Conservation (phyloP, 768 basidiomycete species). For the Lentinula guzmanii region DNA sequence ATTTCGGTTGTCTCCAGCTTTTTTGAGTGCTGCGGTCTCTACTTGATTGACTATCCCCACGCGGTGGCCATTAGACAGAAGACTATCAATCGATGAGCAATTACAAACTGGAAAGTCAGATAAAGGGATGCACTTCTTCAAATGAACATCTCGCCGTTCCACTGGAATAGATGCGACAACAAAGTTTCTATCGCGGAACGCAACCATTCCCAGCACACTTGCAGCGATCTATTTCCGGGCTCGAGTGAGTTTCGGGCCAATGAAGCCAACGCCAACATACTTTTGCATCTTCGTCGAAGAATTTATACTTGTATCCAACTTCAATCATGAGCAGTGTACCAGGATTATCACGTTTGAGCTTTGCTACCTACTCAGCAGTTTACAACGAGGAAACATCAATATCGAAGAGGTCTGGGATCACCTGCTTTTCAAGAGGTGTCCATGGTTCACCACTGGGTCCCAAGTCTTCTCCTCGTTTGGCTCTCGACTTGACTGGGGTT, state of each 20-base stretch:
- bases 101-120: not conserved
- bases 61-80: constrained; percentile 73
- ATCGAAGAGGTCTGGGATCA: constrained; percentile 9
- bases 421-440: constrained; percentile 76
- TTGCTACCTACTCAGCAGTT: constrained; percentile 34
- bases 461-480: constrained; percentile 30
- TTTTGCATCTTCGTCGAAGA: constrained; percentile 82
- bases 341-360: constrained; percentile 59
- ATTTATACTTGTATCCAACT: constrained; percentile 79
- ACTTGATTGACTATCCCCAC: constrained; percentile 80
- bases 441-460: constrained; percentile 72
- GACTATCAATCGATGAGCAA: constrained; percentile 29
- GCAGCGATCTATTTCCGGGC: constrained; percentile 49
- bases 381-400: not conserved
- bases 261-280: constrained; percentile 23
- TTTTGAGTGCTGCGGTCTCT: constrained; percentile 89
- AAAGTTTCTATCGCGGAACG: constrained; percentile 68
- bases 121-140: constrained; percentile 57
- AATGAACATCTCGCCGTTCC: constrained; percentile 60
- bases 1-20: constrained; percentile 69
- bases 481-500: constrained; percentile 16
- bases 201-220: constrained; percentile 73
- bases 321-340: constrained; percentile 73
- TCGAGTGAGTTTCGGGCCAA: no score
- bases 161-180: constrained; percentile 69